Evolutionary conservation across 495 filamentous ascomycete species (phyloP).

Genomic region (Bryoglossum gracile): DNA sequence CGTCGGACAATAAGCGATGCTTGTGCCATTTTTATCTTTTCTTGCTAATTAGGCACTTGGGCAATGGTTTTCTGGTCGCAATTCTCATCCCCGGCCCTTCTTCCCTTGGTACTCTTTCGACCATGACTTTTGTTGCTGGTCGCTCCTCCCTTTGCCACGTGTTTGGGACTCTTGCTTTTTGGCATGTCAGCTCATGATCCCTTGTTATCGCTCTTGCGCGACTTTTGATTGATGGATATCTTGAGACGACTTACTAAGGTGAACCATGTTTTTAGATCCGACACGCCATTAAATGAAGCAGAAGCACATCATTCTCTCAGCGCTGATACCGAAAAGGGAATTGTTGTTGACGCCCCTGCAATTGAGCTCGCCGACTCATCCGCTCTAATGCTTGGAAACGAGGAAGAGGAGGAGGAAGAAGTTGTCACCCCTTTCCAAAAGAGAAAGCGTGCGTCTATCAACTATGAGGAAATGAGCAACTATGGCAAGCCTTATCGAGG

Average conservation of each 20-base stretch:
- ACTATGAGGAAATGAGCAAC: constrained; percentile 31
- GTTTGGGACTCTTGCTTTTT: constrained; percentile 13
- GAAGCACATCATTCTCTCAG: constrained; percentile 6
- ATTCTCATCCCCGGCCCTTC: too few species aligned
- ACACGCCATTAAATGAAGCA: constrained; percentile 12
- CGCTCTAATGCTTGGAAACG: constrained; percentile 9
- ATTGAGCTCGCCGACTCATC: constrained; percentile 8
- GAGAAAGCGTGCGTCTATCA: constrained; percentile 40
- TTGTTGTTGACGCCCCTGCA: constrained; percentile 18
- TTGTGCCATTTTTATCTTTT: too few species aligned
- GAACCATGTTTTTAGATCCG: constrained; percentile 5
- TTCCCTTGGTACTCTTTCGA: too few species aligned
- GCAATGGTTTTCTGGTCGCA: too few species aligned
- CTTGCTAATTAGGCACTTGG: too few species aligned
- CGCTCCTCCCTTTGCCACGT: constrained; percentile 12
- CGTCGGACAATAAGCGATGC: constrained; percentile 13
- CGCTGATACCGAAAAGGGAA: constrained; percentile 15
- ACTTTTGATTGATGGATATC: constrained; percentile 12
- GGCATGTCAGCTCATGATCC: neutral
- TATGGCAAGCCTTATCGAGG: constrained; percentile 19
- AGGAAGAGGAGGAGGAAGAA: constrained; percentile 21
- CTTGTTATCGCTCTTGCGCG: constrained; percentile 16
- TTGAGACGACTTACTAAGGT: constrained; percentile 8
- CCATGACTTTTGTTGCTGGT: neutral
- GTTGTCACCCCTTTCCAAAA: constrained; percentile 33